Evolutionary conservation across 169 alveolate genomes (phyloP).

Genomic region (Cryptosporidium canis): DNA sequence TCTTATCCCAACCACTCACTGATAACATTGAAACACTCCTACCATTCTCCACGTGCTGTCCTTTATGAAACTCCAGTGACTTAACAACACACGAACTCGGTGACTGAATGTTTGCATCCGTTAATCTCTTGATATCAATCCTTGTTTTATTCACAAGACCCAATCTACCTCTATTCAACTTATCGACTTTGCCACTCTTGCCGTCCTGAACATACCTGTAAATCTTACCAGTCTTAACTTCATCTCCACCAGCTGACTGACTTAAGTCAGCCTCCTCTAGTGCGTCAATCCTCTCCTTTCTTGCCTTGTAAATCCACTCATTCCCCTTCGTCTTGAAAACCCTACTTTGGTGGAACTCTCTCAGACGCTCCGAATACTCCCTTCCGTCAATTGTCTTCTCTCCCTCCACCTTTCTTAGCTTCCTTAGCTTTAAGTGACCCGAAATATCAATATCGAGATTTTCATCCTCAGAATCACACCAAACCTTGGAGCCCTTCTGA

Average conservation of each 20-base stretch:
- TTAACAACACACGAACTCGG: constrained; percentile 56
- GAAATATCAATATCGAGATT: constrained; percentile 24
- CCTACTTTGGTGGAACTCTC: constrained; percentile 33
- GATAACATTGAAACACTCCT: constrained; percentile 11
- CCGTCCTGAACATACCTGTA: constrained; percentile 6
- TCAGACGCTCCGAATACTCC: constrained; percentile 22
- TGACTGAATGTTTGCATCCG: constrained; percentile 65
- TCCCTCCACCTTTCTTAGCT: constrained; percentile 21
- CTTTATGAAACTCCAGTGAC: constrained; percentile 64
- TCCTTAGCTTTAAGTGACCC: constrained; percentile 6
- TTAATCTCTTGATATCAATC: constrained; percentile 41
- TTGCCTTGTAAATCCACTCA: constrained; percentile 55
- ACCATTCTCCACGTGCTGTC: constrained; percentile 15
- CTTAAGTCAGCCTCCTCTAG: background rate
- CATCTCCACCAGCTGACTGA: background rate
- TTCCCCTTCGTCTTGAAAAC: constrained; percentile 22
- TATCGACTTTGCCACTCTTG: background rate
- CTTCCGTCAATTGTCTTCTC: constrained; percentile 26
- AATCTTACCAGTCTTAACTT: constrained; percentile 8
- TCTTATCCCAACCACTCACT: constrained; percentile 72
- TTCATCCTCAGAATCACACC: constrained; percentile 71
- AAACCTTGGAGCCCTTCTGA: background rate
- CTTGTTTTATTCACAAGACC: background rate
- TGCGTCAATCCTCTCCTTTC: background rate
- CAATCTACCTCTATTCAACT: background rate